Percentiles rank a stretch among this genome's conserved stretches.
These are phyloP conservation scores for Circinella umbellata DNA, from an alignment of 371 early-diverging fungal genomes.

Conservation along the genomic window DNA sequence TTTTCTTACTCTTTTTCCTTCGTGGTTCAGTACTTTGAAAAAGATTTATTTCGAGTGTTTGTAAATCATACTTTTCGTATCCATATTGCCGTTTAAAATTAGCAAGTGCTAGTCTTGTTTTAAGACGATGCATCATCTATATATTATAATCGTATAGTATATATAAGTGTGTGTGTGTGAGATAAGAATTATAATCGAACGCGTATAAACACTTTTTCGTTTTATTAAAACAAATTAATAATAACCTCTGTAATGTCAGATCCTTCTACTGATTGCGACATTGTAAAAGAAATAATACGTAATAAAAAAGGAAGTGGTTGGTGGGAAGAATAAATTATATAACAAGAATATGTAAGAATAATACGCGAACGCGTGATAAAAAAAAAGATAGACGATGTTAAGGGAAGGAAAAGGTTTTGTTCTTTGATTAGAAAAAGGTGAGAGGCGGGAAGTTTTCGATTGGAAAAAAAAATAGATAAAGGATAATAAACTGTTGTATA, in stretches of 20 bases:
- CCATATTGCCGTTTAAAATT: slow-evolving; percentile 43
- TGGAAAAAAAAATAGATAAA: too few species aligned
- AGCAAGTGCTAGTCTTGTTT: slow-evolving; percentile 35
- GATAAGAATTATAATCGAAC: too few species aligned
- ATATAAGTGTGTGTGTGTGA: background rate
- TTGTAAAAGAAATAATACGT: background rate
- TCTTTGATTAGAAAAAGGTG: background rate
- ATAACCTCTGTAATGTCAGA: slow-evolving; percentile 19
- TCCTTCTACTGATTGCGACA: slow-evolving; percentile 8
- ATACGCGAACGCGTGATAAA: slow-evolving; percentile 1
- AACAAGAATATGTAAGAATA: background rate
- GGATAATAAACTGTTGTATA: too few species aligned
- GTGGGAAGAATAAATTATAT: too few species aligned
- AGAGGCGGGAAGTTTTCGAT: background rate
- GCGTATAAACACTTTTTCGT: background rate
- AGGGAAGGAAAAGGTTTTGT: background rate
- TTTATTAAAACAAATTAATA: too few species aligned
- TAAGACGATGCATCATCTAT: slow-evolving; percentile 36
- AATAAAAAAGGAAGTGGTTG: background rate
- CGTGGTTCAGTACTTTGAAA: slow-evolving; percentile 11
- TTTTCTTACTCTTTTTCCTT: slow-evolving; percentile 9
- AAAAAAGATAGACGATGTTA: background rate
- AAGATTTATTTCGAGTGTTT: slow-evolving; percentile 33
- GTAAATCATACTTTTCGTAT: slow-evolving; percentile 36
- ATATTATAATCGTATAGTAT: background rate